These are phyloP conservation scores for Neurospora cerealis DNA, from an alignment of 495 filamentous ascomycete species.

Conservation along the genomic window DNA sequence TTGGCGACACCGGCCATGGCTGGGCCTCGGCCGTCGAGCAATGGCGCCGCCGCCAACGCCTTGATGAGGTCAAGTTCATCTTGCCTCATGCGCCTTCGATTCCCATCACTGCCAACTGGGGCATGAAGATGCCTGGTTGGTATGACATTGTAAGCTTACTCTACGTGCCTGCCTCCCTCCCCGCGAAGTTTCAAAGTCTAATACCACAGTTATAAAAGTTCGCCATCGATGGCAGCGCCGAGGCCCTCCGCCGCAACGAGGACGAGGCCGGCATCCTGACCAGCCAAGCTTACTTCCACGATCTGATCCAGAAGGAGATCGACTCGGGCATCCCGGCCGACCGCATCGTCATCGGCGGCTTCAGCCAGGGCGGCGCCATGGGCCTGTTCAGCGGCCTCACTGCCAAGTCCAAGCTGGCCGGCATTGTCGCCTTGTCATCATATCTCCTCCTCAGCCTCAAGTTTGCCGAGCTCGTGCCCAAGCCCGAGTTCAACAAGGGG, in stretches of 20 bases:
- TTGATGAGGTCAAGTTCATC: slow-evolving; percentile 85
- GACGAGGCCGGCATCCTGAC: slow-evolving; percentile 74
- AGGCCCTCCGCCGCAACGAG: slow-evolving; percentile 37
- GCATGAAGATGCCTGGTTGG: slow-evolving; percentile 85
- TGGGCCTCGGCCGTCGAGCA: slow-evolving; percentile 79
- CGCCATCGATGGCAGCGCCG: slow-evolving; percentile 32
- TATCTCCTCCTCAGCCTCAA: slow-evolving; percentile 72
- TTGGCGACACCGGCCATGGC: slow-evolving; percentile 60
- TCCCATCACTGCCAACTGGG: slow-evolving; percentile 76
- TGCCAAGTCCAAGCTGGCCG: slow-evolving; percentile 62
- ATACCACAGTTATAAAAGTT: slow-evolving; percentile 7
- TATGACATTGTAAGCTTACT: slow-evolving; percentile 68
- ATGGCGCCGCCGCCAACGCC: slow-evolving; percentile 73
- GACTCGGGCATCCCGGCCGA: slow-evolving; percentile 71
- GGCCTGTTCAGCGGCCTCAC: slow-evolving; percentile 59
- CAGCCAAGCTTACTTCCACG: slow-evolving; percentile 66
- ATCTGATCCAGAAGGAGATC: slow-evolving; percentile 72
- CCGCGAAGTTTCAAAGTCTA: neutral
- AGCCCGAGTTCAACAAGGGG: slow-evolving; percentile 58
- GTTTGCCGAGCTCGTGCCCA: slow-evolving; percentile 53
- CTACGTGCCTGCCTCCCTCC: neutral
- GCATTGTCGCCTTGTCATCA: slow-evolving; percentile 76
- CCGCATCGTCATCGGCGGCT: slow-evolving; percentile 72
- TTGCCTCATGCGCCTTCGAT: slow-evolving; percentile 89
- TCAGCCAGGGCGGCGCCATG: slow-evolving; percentile 48